These are phyloP conservation scores for Hagleromyces aurorensis DNA, from an alignment of 805 yeast genomes.

Conservation along the genomic window DNA sequence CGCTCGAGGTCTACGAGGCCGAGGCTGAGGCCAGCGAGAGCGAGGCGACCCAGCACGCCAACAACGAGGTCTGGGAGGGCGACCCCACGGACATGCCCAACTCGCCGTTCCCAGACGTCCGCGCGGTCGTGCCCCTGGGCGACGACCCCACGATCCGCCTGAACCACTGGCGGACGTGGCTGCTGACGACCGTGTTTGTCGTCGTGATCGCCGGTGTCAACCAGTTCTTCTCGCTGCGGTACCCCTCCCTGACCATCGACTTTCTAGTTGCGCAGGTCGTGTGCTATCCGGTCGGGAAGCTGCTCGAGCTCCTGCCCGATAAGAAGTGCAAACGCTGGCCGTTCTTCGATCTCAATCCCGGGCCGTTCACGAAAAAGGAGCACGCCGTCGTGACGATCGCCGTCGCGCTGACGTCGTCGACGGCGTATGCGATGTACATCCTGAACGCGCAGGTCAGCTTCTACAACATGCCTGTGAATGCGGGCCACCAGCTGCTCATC, in stretches of 20 bases:
- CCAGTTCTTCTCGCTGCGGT: conserved; percentile 46
- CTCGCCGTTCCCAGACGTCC: conserved; percentile 44
- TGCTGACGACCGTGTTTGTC: conserved; percentile 41
- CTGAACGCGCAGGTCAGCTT: conserved; percentile 42
- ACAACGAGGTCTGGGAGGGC: conserved; percentile 21
- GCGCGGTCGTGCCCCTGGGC: conserved; percentile 46
- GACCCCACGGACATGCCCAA: conserved; percentile 16
- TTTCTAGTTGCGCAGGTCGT: conserved; percentile 46
- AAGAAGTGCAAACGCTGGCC: conserved; percentile 26
- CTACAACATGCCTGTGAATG: conserved; percentile 38
- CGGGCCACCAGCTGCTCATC: conserved; percentile 42
- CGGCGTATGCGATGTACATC: conserved; percentile 53
- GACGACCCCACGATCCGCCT: conserved; percentile 44
- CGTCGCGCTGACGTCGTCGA: conserved; percentile 35
- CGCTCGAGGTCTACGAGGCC: conserved; percentile 1
- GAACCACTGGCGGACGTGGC: conserved; percentile 51
- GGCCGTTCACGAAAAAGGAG: conserved; percentile 45
- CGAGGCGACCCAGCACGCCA: conserved; percentile 6
- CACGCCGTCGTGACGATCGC: conserved; percentile 44
- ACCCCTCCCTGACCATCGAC: conserved; percentile 43
- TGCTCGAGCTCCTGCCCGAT: conserved; percentile 38
- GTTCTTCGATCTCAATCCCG: conserved; percentile 42
- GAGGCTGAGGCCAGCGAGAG: conserved; percentile 1
- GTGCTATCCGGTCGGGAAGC: conserved; percentile 45
- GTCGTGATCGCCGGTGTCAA: conserved; percentile 51